Evolutionary conservation across 2,329 filamentous ascomycete species (phyloP), one percentile per base, ranked within the genome.

Genomic region (Tolypocladium pustulatum): DNA sequence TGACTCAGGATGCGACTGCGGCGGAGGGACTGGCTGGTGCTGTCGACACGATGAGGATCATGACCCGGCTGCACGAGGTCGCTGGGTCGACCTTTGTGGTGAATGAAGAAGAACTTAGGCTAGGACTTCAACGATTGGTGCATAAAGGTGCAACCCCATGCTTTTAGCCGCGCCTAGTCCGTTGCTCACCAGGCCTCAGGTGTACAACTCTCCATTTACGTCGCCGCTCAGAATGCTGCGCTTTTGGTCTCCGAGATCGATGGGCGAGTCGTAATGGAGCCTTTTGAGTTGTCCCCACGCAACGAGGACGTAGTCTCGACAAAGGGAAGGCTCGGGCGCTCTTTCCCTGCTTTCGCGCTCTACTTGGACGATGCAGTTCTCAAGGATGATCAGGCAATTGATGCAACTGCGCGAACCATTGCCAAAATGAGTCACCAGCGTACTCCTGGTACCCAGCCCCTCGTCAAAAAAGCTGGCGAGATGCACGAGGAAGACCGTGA

Each of bases 401-500:
- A 37, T 37, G 36, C 36, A 37, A 37, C 36, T 37, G 36, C 36
- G 36, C 36, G 36, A 37, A 37, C 36, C 36, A 17, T 74, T 3
- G 62, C 63, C 4, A 71, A 63, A 30, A 69, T 74, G 70, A 70
- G 68, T 49, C 36, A 46, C 1, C 69, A 74, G 30, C 8, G 60
- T 68, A 61, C 15, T 15, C 3, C 36, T 37, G 36, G 36, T 37
- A 37, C 36, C 36, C 36, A 37, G 36, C 36, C 36, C 36, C 36
- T 37, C 36, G 36, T 37, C 36, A 37, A 10, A 37, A 84, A 83
- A 58, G 75, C 73, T 1, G 56, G 66, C 0, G 52, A 68, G 1
- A 4, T 60, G 0, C 65, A 72, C 8, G 62, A 65, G 1, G 81
- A 85, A 60, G 66, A 66, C 0, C 73, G 80, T 3, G 80, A 86